A percentile compares a stretch with the other conserved stretches of the same genome.
Evolutionary conservation across 495 filamentous ascomycete genomes (phyloP).

Genomic region (Saxophila tyrrhenica): DNA sequence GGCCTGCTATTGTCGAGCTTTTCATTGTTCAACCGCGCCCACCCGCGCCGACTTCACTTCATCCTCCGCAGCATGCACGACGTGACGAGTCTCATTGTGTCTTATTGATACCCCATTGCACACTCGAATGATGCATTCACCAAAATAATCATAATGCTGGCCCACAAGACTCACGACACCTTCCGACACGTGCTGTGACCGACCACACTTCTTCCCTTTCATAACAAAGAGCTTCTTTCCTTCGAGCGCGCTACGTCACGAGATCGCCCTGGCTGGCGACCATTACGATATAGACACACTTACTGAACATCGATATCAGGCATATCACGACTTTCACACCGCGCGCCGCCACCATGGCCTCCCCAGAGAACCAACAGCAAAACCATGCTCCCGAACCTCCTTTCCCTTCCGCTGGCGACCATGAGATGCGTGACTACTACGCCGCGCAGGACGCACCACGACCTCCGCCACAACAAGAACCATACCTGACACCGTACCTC

Average conservation of each 20-base stretch:
- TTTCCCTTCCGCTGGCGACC: constrained; percentile 43
- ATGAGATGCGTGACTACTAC: constrained; percentile 46
- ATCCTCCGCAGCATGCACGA: constrained; percentile 2
- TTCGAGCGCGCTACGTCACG: background rate
- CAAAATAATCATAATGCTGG: background rate
- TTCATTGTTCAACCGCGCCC: constrained; percentile 11
- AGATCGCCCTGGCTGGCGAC: constrained; percentile 3
- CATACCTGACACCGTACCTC: constrained; percentile 77
- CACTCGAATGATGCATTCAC: constrained; percentile 8
- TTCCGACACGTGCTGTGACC: background rate
- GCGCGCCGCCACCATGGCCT: constrained; percentile 27
- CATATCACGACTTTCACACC: constrained; percentile 21
- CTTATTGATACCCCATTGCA: background rate
- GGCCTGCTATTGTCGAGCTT: constrained; percentile 12
- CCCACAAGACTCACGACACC: background rate
- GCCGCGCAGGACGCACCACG: constrained; percentile 34
- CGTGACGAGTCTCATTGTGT: constrained; percentile 11
- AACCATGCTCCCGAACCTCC: constrained; percentile 36
- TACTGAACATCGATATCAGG: constrained; percentile 11
- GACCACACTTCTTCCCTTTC: background rate
- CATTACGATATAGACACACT: background rate
- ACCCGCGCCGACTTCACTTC: background rate
- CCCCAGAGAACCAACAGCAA: constrained; percentile 36
- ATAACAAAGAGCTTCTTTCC: background rate
- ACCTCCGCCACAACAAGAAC: constrained; percentile 40